Evolutionary conservation across 1,284 basidiomycete species (phyloP).

Genomic region (Cutaneotrichosporon mucoides): DNA sequence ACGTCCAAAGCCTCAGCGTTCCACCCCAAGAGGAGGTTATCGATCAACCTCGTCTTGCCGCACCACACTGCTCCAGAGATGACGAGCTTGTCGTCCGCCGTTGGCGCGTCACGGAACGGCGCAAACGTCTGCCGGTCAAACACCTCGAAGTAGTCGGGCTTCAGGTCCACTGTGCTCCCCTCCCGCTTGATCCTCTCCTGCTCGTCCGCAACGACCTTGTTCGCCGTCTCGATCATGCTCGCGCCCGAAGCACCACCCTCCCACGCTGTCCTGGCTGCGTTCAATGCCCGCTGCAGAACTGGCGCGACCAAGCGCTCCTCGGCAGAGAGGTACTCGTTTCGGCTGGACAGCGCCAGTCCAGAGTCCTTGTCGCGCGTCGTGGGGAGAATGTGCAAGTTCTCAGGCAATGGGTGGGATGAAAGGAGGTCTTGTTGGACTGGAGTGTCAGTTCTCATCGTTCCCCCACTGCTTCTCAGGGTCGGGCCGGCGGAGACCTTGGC

Average conservation of each 20-base stretch:
- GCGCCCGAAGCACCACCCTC: constrained; percentile 53
- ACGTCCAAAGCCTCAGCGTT: constrained; percentile 25
- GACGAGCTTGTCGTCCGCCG: constrained; percentile 56
- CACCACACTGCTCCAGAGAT: constrained; percentile 86
- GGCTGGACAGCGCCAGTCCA: constrained; percentile 80
- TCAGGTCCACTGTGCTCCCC: constrained; percentile 57
- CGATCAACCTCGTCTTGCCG: constrained; percentile 83
- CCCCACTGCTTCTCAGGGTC: no score
- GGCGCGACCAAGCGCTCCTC: constrained; percentile 67
- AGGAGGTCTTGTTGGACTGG: constrained; percentile 72
- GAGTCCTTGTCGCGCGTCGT: constrained; percentile 65
- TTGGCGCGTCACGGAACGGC: constrained; percentile 32
- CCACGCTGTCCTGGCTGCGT: constrained; percentile 59
- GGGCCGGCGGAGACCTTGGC: no score
- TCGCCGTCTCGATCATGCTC: constrained; percentile 54
- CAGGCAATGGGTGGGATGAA: constrained; percentile 65
- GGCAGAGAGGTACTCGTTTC: constrained; percentile 76
- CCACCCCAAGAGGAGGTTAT: constrained; percentile 78
- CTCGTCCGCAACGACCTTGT: constrained; percentile 29
- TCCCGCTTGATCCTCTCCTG: constrained; percentile 46
- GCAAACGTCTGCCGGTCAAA: constrained; percentile 73
- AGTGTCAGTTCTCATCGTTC: no score
- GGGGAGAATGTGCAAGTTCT: constrained; percentile 73
- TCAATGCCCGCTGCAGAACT: constrained; percentile 66
- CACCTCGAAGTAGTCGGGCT: constrained; percentile 81